Evolutionary conservation across 2,329 filamentous ascomycete genomes (phyloP), one percentile per base, ranked within the genome.

Genomic region (Phaeosphaeria sp.): DNA sequence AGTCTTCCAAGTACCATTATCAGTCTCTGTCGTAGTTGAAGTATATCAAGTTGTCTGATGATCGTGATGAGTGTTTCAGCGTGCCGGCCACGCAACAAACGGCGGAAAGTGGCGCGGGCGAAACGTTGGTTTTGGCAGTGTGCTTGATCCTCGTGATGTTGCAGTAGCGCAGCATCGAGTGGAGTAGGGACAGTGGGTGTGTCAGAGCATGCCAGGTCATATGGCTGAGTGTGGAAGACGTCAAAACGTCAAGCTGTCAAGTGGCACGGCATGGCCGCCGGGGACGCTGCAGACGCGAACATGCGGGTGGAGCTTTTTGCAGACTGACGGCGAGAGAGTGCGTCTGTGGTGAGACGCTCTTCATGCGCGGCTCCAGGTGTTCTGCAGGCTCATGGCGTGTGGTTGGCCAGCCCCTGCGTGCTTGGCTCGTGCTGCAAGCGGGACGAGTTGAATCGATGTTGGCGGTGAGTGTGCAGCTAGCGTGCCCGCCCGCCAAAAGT

Each of bases 381-480:
- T 51, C 36, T 46, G 49, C 42, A 48, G 18, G 45, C 50, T 48
- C 53, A 57, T 57, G 52, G 51, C 24, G 48, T 22, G 58, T 68
- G 65, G 53, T 61, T 64, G 65, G 63, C 53, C 45, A 53, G 25
- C 57, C 58, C 55, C 56, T 60, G 53, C 51, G 47, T 22, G 5
- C 1, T 18, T 51, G 61, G 61, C 21, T 53, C 40, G 63, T 64
- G 63, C 63, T 44, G 51, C 48, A 53, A 53, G 66, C 58, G 62
- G 55, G 55, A 55, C 44, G 30, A 36, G n/a, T 36, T 36, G 30
- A 36, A 24, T 64, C n/a, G n/a, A n/a, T n/a, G 62, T 59, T 64
- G 61, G 68, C 67, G 66, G 67, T 70, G 69, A 66, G 60, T 6
- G 33, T 49, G 51, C n/a, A 45, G 48, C 55, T 64, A 63, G 61